Percentiles rank a stretch among this genome's conserved stretches.
These are phyloP conservation scores for Prunus davidiana DNA, from an alignment of 306 rosid species.

Conservation along the genomic window DNA sequence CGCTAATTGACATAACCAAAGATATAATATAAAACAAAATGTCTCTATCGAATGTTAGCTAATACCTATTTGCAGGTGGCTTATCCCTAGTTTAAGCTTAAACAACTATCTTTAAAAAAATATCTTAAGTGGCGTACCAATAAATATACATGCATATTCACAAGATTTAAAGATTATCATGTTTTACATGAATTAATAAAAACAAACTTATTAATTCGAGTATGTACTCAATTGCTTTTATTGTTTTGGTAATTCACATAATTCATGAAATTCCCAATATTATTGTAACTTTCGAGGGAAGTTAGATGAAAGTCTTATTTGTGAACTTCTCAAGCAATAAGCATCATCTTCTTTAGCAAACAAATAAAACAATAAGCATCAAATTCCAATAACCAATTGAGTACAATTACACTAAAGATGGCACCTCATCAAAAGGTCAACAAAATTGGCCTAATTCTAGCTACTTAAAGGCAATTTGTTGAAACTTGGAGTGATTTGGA, in stretches of 20 bases:
- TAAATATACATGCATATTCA: background rate
- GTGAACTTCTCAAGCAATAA: background rate
- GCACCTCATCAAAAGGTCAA: background rate
- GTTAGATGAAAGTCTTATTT: background rate
- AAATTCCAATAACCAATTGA: background rate
- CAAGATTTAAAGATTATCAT: background rate
- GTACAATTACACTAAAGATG: background rate
- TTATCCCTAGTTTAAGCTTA: background rate
- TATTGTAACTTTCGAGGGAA: background rate
- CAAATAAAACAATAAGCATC: background rate
- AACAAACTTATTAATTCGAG: background rate
- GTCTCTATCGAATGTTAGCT: background rate
- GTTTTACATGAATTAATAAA: background rate
- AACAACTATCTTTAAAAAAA: background rate
- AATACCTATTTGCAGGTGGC: too few relatives aligned
- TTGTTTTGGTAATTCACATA: background rate
- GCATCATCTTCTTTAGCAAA: background rate
- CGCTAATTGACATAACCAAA: background rate
- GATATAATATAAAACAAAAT: background rate
- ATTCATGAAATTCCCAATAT: background rate
- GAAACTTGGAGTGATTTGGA: conserved; percentile 32
- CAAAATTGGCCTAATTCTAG: conserved; percentile 6
- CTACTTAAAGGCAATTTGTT: conserved; percentile 13
- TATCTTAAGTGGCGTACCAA: background rate
- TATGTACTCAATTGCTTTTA: background rate